Evolutionary conservation across 495 filamentous ascomycete species (phyloP).

Genomic region (Penicillium nucicola): DNA sequence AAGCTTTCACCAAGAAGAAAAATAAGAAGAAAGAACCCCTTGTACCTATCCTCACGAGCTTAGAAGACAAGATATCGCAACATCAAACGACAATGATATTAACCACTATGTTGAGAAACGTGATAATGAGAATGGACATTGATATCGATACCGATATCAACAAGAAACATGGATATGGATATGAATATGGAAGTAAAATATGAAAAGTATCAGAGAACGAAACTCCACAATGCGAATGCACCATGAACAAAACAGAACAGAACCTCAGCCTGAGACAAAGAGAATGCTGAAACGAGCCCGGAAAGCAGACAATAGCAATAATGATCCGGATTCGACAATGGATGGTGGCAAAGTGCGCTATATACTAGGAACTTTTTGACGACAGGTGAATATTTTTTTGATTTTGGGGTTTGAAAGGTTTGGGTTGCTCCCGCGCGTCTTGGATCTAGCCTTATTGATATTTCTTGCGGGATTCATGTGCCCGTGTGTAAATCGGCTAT

Average conservation of each 20-base stretch:
- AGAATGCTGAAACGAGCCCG: not conserved
- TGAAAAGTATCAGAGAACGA: not conserved
- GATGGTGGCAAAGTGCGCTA: not conserved
- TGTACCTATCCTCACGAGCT: too few relatives aligned
- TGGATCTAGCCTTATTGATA: constrained; percentile 1
- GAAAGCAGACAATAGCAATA: too few relatives aligned
- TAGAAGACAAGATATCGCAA: too few relatives aligned
- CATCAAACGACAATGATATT: too few relatives aligned
- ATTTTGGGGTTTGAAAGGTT: not conserved
- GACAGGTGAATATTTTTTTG: constrained; percentile 2
- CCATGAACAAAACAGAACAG: not conserved
- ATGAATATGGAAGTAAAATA: too few relatives aligned
- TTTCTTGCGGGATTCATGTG: not conserved
- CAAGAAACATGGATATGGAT: too few relatives aligned
- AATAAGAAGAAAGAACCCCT: too few relatives aligned
- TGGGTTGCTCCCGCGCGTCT: not conserved
- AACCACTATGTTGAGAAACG: too few relatives aligned
- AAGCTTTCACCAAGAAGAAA: too few relatives aligned
- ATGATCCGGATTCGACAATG: not conserved
- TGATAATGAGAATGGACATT: too few relatives aligned
- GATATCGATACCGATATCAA: too few relatives aligned
- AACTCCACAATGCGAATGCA: constrained; percentile 15
- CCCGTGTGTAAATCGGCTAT: not conserved
- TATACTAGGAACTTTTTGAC: constrained; percentile 8
- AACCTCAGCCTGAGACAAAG: not conserved